Evolutionary conservation across 1,284 basidiomycete species (phyloP).

Genomic region (Termitomyces sp.): DNA sequence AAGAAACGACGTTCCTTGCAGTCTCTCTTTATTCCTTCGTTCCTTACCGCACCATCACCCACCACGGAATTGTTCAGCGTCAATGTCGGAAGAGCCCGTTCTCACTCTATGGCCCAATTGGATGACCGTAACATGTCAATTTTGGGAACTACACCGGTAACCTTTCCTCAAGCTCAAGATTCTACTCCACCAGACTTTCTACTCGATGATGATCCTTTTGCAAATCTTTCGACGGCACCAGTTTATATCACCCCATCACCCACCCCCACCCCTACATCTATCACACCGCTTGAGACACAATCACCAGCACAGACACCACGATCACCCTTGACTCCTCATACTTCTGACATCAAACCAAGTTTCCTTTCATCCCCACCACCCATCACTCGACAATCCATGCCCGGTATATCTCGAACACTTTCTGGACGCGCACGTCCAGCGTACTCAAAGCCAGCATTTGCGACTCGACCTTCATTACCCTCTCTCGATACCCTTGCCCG

Average conservation of each 20-base stretch:
- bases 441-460: slow-evolving; percentile 54
- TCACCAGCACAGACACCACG: slow-evolving; percentile 15
- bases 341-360: slow-evolving; percentile 13
- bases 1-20: slow-evolving; percentile 50
- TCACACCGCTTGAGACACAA: slow-evolving; percentile 10
- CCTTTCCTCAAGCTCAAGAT: slow-evolving; percentile 22
- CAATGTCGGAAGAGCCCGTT: slow-evolving; percentile 17
- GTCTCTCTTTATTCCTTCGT: slow-evolving; percentile 43
- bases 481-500: slow-evolving; percentile 55
- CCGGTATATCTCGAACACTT: slow-evolving; percentile 17
- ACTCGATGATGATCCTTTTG: slow-evolving; percentile 69
- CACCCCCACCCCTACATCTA: slow-evolving; percentile 12
- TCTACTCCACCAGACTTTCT: slow-evolving; percentile 40
- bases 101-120: slow-evolving; percentile 21
- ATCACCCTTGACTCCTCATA: slow-evolving; percentile 18
- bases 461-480: slow-evolving; percentile 59
- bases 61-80: slow-evolving; percentile 5
- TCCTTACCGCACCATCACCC: slow-evolving; percentile 28
- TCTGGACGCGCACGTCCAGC: slow-evolving; percentile 40
- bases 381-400: slow-evolving; percentile 14
- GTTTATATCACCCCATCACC: slow-evolving; percentile 14
- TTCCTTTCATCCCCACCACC: slow-evolving; percentile 17
- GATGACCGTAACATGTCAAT: slow-evolving; percentile 10
- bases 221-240: slow-evolving; percentile 40
- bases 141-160: slow-evolving; percentile 6